phyloP scores from a whole-genome alignment of 2,329 filamentous ascomycete species.

The Pestalotiopsis sp. region DNA sequence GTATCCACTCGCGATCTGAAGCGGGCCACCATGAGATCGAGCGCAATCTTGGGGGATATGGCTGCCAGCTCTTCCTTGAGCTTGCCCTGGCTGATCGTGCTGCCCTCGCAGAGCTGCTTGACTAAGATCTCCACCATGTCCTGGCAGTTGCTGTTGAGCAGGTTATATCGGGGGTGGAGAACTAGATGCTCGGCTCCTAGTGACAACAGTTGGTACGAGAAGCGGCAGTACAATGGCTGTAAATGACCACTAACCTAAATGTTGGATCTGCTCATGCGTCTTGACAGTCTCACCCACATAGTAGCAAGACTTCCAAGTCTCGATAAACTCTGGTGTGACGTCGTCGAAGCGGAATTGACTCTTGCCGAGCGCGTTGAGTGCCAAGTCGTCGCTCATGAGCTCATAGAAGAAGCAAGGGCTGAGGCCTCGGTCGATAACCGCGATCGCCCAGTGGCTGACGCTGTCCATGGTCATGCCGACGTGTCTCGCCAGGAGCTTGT shows the following conservation, averaged over 20 bases:
- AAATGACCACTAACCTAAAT: slow-evolving; percentile 25
- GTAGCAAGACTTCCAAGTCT: slow-evolving; percentile 31
- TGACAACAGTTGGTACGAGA: background rate
- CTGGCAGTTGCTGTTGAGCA: slow-evolving; percentile 35
- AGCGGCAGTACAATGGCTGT: background rate
- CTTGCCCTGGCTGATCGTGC: slow-evolving; percentile 33
- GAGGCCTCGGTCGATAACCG: slow-evolving; percentile 28
- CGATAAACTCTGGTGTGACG: slow-evolving; percentile 29
- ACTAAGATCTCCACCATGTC: slow-evolving; percentile 34
- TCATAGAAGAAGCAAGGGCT: slow-evolving; percentile 30
- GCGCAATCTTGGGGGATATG: slow-evolving; percentile 30
- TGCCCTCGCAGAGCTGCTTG: slow-evolving; percentile 32
- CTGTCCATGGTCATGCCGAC: slow-evolving; percentile 32
- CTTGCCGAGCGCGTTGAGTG: slow-evolving; percentile 28
- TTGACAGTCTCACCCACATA: slow-evolving; percentile 36
- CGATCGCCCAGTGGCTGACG: slow-evolving; percentile 32
- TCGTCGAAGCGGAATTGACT: slow-evolving; percentile 32
- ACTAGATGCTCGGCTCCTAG: slow-evolving; percentile 29
- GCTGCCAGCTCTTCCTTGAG: slow-evolving; percentile 31
- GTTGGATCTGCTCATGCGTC: slow-evolving; percentile 31
- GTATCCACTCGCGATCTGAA: slow-evolving; percentile 27
- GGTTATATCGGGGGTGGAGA: slow-evolving; percentile 33
- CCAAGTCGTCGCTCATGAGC: slow-evolving; percentile 33
- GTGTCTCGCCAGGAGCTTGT: slow-evolving; percentile 29
- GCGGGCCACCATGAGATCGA: slow-evolving; percentile 33